phyloP scores from a whole-genome alignment of 2,329 filamentous ascomycete species.

The Fusarium siculi region DNA sequence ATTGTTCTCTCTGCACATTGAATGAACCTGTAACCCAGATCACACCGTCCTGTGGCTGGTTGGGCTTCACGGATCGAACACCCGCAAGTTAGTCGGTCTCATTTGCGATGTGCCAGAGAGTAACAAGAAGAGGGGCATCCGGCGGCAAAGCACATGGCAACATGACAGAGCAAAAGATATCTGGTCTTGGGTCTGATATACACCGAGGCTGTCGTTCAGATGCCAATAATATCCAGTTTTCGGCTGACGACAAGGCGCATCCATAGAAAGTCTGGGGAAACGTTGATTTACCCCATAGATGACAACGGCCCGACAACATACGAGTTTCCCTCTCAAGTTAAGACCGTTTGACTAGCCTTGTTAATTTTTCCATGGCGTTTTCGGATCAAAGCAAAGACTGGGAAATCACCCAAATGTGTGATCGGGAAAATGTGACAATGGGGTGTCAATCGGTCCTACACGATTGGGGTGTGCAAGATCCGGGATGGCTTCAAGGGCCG shows the following conservation, averaged over 20 bases:
- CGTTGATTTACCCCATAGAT: slow-evolving; percentile 12
- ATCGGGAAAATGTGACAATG: slow-evolving; percentile 8
- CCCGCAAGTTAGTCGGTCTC: slow-evolving; percentile 28
- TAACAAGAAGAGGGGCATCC: slow-evolving; percentile 3
- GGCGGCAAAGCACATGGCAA: slow-evolving; percentile 20
- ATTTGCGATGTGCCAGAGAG: neutral
- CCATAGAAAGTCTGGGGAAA: slow-evolving; percentile 19
- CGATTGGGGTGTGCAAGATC: slow-evolving; percentile 6
- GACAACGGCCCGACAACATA: slow-evolving; percentile 1
- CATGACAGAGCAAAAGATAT: neutral
- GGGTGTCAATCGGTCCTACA: slow-evolving; percentile 31
- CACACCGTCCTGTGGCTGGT: slow-evolving; percentile 6
- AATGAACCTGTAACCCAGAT: neutral
- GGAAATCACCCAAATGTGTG: neutral
- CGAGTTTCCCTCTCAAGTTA: slow-evolving; percentile 3
- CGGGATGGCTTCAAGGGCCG: slow-evolving; percentile 12
- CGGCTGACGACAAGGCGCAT: neutral
- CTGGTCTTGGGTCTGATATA: slow-evolving; percentile 11
- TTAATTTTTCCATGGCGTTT: slow-evolving; percentile 7
- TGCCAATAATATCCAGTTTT: slow-evolving; percentile 1
- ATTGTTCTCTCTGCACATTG: slow-evolving; percentile 16
- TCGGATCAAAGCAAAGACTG: slow-evolving; percentile 2
- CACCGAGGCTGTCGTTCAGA: slow-evolving; percentile 13
- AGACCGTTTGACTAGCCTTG: neutral
- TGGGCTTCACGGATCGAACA: slow-evolving; percentile 28